phyloP scores from a whole-genome alignment of 306 rosid genomes.

The Cyamopsis tetragonoloba region DNA sequence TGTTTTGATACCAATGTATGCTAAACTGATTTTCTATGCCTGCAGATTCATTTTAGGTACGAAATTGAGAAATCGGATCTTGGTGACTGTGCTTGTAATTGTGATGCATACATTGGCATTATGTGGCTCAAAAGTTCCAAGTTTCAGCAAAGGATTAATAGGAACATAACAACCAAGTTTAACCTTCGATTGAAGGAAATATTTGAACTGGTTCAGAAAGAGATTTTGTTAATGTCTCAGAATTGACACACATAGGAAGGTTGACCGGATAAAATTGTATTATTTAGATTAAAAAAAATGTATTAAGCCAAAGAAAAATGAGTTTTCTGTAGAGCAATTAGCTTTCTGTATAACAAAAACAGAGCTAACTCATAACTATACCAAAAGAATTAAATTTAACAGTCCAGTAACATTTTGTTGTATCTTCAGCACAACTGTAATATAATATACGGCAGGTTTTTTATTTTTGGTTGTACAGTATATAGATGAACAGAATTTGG shows the following conservation, averaged over 20 bases:
- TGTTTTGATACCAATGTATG: too few relatives aligned
- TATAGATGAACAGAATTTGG: too few relatives aligned
- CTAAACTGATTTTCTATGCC: not conserved
- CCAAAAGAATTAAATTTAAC: too few relatives aligned
- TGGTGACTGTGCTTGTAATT: slow-evolving; percentile 55
- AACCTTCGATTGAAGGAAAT: slow-evolving; percentile 38
- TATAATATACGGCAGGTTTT: too few relatives aligned
- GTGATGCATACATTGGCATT: slow-evolving; percentile 48
- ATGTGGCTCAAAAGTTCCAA: slow-evolving; percentile 63
- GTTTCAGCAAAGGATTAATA: slow-evolving; percentile 58
- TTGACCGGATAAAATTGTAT: not conserved
- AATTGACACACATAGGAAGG: slow-evolving; percentile 9
- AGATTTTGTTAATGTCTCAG: slow-evolving; percentile 44
- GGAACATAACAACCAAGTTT: slow-evolving; percentile 55
- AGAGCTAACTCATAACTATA: too few relatives aligned
- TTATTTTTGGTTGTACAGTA: too few relatives aligned
- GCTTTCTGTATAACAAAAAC: too few relatives aligned
- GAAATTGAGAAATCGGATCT: slow-evolving; percentile 48
- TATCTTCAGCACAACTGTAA: too few relatives aligned
- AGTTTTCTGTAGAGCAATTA: not conserved
- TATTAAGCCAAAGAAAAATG: not conserved
- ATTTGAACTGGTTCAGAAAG: slow-evolving; percentile 54
- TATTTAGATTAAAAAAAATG: not conserved
- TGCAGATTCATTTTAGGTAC: slow-evolving; percentile 68
- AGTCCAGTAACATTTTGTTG: too few relatives aligned